Base-by-base conservation (phyloP, 306 rosid genomes). In the Carpinus viminea region DNA sequence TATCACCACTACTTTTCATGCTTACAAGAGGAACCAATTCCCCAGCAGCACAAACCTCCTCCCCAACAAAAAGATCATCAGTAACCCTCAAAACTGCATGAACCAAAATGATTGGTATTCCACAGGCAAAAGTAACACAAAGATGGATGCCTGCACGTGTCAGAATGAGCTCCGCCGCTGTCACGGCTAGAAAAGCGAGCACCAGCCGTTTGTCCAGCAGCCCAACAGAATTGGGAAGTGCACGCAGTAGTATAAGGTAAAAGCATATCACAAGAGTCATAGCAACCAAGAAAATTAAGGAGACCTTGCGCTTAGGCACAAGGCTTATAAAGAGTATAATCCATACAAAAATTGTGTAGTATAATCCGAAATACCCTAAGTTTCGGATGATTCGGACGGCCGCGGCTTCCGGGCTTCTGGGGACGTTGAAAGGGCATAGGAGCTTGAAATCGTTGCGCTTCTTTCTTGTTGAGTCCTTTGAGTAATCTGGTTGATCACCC, bases 271-370 rank as follows among this genome's bases (percentile, higher is more conserved):
- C 87, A 62, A 76, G 68, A 4, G 80, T 87, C 93, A 85, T 91
- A 55, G 72, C 84, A 18, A 82, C 89, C 70, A 89, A 60, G 68
- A 81, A 77, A 74, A 89, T 81, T 64, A 91, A 74, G 0, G 93
- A 88, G 5, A 84, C 78, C 55, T 91, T 76, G 9, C 93, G 78
- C 7, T 17, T 0, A 8, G 96, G 93, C 46, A 91, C 81, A 6
- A 89, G 89, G 12, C 87, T 80, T 78, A 89, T 86, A 87, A 86
- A 89, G 78, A 89, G 96, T 76, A 86, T 79, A 76, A 85, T 78
- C 93, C 93, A 91, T 64, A 91, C 79, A 66, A 91, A 91, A 28
- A 81, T 85, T 1, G 84, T 10, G 85, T 91, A 89, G 34, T 83
- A 88, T 38, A 84, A 64, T 24, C 92, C 87, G 15, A 72, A 82